Evolutionary conservation across 331 rosid species (phyloP).

Genomic region (Phaseolus coccineus): DNA sequence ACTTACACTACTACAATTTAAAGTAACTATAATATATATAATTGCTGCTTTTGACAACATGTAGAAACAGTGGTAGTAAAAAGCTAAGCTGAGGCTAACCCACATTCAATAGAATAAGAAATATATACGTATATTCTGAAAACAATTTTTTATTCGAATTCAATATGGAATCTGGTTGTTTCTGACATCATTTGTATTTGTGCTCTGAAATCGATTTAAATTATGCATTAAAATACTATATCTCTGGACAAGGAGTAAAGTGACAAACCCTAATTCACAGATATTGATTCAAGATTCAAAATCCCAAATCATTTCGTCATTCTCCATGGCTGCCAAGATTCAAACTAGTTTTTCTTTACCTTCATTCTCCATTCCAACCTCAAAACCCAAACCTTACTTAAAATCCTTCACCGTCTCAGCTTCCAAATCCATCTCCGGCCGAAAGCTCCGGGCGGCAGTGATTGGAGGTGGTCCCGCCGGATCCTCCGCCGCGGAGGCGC

Average conservation of each 20-base stretch:
- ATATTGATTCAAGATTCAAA: conserved; percentile 31
- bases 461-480: conserved; percentile 96
- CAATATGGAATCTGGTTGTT: background rate
- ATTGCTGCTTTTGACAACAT: too few relatives aligned
- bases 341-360: conserved; percentile 39
- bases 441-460: conserved; percentile 89
- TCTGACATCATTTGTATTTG: conserved; percentile 44
- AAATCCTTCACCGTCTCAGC: conserved; percentile 47
- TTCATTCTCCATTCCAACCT: conserved; percentile 34
- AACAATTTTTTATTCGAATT: conserved; percentile 30
- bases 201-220: conserved; percentile 1
- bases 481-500: conserved; percentile 89
- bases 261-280: conserved; percentile 5
- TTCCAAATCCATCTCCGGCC: conserved; percentile 61
- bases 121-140: background rate
- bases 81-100: background rate
- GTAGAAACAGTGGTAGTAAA: too few relatives aligned
- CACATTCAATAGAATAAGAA: background rate
- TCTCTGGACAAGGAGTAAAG: background rate
- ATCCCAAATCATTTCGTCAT: background rate
- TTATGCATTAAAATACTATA: conserved; percentile 19
- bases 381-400: conserved; percentile 13
- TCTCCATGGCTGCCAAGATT: conserved; percentile 60
- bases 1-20: background rate
- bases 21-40: too few relatives aligned